phyloP scores from a whole-genome alignment of 129 eudicot genomes.

The Scalesia atractyloides region DNA sequence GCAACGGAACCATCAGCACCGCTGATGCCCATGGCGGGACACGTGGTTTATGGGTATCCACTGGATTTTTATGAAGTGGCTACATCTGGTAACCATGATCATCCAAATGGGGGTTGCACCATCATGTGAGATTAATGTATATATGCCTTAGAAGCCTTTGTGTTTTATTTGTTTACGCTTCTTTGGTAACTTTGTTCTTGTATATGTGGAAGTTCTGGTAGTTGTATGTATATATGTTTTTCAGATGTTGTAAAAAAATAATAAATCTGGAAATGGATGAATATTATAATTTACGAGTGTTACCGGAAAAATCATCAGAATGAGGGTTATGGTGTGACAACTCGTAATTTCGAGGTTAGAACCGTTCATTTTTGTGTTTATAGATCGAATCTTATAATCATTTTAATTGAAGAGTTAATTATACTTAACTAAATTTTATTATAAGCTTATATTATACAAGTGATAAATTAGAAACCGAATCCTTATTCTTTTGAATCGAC shows the following conservation, averaged over 20 bases:
- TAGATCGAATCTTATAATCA: too few species aligned
- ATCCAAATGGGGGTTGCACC: conserved; percentile 12
- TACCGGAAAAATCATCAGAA: too few species aligned
- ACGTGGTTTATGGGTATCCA: conserved; percentile 24
- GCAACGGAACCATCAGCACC: conserved; percentile 22
- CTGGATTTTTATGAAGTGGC: neutral
- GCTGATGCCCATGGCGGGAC: neutral
- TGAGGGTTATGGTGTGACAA: too few species aligned
- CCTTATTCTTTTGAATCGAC: too few species aligned
- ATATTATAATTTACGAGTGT: too few species aligned
- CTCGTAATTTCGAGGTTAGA: too few species aligned
- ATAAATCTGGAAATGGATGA: neutral
- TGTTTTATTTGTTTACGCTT: neutral
- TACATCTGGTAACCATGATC: conserved; percentile 16
- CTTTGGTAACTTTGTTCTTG: neutral
- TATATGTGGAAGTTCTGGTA: neutral
- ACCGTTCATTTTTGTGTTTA: too few species aligned
- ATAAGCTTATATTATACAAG: too few species aligned
- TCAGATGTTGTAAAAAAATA: conserved; percentile 6
- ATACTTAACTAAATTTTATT: too few species aligned
- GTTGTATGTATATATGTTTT: neutral
- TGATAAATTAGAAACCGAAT: too few species aligned
- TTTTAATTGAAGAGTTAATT: too few species aligned
- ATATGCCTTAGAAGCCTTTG: neutral
- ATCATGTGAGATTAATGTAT: conserved; percentile 14